A percentile compares a stretch with the other conserved stretches of the same genome.
phyloP scores from a whole-genome alignment of 345 rosid species.

The Corymbia maculata region DNA sequence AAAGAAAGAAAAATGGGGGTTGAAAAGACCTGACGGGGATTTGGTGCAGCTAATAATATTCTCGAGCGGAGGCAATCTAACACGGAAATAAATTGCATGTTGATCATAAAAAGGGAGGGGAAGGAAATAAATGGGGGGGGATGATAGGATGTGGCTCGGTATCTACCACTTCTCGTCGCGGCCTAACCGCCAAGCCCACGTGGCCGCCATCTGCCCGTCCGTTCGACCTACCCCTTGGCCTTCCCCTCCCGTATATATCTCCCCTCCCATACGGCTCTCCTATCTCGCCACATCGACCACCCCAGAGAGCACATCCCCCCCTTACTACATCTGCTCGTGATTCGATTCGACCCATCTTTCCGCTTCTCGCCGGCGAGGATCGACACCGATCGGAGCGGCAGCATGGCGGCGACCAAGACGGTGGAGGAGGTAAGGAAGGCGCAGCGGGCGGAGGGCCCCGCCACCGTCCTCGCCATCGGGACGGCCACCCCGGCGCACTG shows the following conservation, averaged over 20 bases:
- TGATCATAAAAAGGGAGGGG: not conserved
- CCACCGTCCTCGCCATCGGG: constrained; percentile 52
- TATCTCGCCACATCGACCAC: too few species aligned
- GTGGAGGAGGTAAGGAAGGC: constrained; percentile 47
- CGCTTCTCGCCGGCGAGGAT: not conserved
- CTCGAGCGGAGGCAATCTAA: not conserved
- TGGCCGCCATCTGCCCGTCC: constrained; percentile 36
- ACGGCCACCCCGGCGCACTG: constrained; percentile 53
- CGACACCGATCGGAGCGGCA: not conserved
- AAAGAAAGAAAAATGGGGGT: not conserved
- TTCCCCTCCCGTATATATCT: not conserved
- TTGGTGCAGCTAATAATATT: not conserved
- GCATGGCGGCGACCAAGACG: constrained; percentile 3
- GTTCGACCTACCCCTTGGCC: constrained; percentile 25
- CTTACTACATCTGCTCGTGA: not conserved
- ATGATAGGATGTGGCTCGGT: not conserved
- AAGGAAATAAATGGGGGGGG: not conserved
- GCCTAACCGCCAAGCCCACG: constrained; percentile 25
- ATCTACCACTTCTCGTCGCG: not conserved
- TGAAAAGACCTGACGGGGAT: not conserved
- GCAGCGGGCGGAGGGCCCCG: constrained; percentile 56
- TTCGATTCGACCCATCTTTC: not conserved
- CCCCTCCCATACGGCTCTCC: too few species aligned
- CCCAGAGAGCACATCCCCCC: too few species aligned
- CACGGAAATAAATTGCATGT: not conserved